Percentiles rank a stretch among this genome's conserved stretches.
Evolutionary conservation across 495 filamentous ascomycete genomes (phyloP).

Genomic region (Viridothelium virens): DNA sequence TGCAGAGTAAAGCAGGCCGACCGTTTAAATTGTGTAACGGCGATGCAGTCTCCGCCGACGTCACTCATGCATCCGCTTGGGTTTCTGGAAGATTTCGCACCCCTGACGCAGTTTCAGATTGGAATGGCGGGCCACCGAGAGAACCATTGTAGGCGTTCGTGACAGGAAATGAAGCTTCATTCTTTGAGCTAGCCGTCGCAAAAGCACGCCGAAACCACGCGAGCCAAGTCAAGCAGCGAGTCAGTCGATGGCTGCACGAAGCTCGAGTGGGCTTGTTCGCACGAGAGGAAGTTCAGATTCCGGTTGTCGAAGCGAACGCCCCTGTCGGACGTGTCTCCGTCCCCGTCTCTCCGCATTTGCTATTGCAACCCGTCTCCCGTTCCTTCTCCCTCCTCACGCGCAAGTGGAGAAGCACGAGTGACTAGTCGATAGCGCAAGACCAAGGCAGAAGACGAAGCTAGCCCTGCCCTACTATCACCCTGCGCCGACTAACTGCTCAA

Average conservation of each 20-base stretch:
- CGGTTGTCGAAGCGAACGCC: neutral
- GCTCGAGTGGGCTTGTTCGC: too few relatives aligned
- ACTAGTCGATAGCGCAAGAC: neutral
- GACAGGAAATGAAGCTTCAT: neutral
- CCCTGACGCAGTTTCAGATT: neutral
- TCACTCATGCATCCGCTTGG: neutral
- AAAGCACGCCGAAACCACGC: neutral
- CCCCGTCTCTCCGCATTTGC: too few relatives aligned
- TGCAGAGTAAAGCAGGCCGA: conserved; percentile 6
- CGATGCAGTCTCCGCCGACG: conserved; percentile 4
- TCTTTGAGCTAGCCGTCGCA: too few relatives aligned
- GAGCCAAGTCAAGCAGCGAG: too few relatives aligned
- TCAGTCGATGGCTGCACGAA: too few relatives aligned
- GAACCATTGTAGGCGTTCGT: conserved; percentile 4
- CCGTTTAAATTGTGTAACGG: conserved; percentile 6
- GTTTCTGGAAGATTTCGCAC: neutral
- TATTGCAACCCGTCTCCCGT: too few relatives aligned
- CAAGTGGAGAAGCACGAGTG: neutral
- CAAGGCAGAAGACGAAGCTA: too few relatives aligned
- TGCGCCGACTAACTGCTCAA: too few relatives aligned
- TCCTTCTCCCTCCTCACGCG: neutral
- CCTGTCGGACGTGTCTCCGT: too few relatives aligned
- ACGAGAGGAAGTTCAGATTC: conserved; percentile 7
- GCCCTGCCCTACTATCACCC: too few relatives aligned
- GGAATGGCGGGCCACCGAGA: neutral